Evolutionary conservation across 2,329 filamentous ascomycete species (phyloP).

Genomic region (Ilyonectria destructans): DNA sequence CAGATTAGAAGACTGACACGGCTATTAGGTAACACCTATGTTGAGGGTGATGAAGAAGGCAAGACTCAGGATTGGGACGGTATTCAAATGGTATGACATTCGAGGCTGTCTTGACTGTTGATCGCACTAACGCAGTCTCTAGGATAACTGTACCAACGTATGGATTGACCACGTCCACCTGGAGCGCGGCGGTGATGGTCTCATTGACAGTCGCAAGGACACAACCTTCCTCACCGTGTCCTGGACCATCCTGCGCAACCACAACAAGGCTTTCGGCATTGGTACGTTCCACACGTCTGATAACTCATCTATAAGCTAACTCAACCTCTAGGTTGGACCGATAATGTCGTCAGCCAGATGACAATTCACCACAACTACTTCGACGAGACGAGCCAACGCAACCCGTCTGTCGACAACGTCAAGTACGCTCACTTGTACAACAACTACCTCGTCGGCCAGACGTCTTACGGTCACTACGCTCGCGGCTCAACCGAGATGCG

Average conservation of each 20-base stretch:
- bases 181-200: conserved; percentile 45
- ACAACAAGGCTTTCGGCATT: conserved; percentile 49
- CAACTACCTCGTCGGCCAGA: conserved; percentile 46
- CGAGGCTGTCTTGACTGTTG: background rate
- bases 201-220: conserved; percentile 48
- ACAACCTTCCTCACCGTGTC: conserved; percentile 48
- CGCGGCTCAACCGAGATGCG: conserved; percentile 44
- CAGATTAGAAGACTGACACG: background rate
- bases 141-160: conserved; percentile 44
- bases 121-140: background rate
- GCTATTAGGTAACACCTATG: conserved; percentile 33
- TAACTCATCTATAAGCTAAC: background rate
- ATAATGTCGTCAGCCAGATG: conserved; percentile 44
- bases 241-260: conserved; percentile 45
- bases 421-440: conserved; percentile 49
- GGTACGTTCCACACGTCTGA: conserved; percentile 27
- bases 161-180: conserved; percentile 49
- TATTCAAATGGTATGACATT: conserved; percentile 41
- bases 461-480: conserved; percentile 47
- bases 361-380: conserved; percentile 49
- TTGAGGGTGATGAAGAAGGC: conserved; percentile 41
- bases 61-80: conserved; percentile 47
- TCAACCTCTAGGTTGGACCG: conserved; percentile 43
- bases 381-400: conserved; percentile 46
- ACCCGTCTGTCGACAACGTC: conserved; percentile 48